Percentiles rank a stretch among this genome's conserved stretches.
Conservation (phyloP, 129 eudicot genomes). For the Deinandra increscens region DNA sequence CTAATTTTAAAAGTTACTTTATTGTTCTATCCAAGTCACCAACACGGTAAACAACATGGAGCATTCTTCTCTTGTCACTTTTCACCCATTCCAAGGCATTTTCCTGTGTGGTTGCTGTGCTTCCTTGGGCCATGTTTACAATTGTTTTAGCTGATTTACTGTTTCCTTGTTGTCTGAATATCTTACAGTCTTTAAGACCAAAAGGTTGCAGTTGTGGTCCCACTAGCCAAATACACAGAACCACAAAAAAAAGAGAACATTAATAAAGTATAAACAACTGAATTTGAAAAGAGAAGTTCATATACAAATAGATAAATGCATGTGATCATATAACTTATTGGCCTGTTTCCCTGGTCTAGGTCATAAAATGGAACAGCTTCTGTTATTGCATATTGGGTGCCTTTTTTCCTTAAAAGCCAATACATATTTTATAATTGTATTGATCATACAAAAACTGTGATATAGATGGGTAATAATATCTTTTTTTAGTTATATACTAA, state of each 20-base stretch:
- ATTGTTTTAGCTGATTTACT: slow-evolving; percentile 36
- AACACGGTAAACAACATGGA: slow-evolving; percentile 98
- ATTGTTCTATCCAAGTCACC: slow-evolving; percentile 96
- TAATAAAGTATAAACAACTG: not conserved
- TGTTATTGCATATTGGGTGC: not conserved
- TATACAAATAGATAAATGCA: slow-evolving; percentile 3
- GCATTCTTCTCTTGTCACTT: slow-evolving; percentile 92
- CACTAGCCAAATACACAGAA: slow-evolving; percentile 40
- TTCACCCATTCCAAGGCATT: slow-evolving; percentile 87
- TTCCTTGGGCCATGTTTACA: slow-evolving; percentile 72
- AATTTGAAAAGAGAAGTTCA: slow-evolving; percentile 3
- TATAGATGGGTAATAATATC: too few species aligned
- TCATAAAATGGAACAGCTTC: slow-evolving; percentile 7
- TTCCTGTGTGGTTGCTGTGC: slow-evolving; percentile 61
- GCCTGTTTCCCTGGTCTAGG: slow-evolving; percentile 7
- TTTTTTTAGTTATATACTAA: too few species aligned
- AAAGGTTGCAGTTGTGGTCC: slow-evolving; percentile 51
- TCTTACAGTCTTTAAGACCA: slow-evolving; percentile 52
- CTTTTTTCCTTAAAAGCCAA: too few species aligned
- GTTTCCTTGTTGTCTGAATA: slow-evolving; percentile 47
- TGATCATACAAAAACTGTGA: too few species aligned
- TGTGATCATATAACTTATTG: slow-evolving; percentile 5
- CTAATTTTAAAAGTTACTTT: slow-evolving; percentile 51
- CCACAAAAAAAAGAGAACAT: slow-evolving; percentile 1
- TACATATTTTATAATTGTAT: too few species aligned